Conservation (phyloP, 1,284 basidiomycete species). For the Sporisorium scitamineum region DNA sequence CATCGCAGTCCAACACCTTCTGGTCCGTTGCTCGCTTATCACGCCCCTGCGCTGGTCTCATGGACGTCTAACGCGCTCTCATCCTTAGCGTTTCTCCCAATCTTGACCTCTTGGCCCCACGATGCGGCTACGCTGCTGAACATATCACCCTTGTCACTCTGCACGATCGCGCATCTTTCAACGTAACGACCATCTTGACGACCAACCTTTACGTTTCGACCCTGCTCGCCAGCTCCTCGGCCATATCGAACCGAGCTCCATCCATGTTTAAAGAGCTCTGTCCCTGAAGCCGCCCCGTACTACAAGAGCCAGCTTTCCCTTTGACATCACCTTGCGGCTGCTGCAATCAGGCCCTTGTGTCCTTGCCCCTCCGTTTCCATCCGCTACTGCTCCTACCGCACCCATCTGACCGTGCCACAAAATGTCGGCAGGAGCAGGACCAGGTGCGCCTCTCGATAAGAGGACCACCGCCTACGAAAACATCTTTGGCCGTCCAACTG, state of each 20-base stretch:
- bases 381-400: conserved; percentile 22
- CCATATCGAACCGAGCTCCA: not conserved
- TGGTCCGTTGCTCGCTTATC: not conserved
- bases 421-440: conserved; percentile 49
- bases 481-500: conserved; percentile 65
- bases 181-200: conserved; percentile 8
- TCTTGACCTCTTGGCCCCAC: not conserved
- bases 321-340: not conserved
- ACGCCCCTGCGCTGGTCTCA: not conserved
- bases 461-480: conserved; percentile 65
- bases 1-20: not conserved
- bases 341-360: not conserved
- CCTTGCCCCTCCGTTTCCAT: not conserved
- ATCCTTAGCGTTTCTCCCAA: not conserved
- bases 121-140: conserved; percentile 11
- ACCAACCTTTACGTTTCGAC: not conserved
- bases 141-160: not conserved
- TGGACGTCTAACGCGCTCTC: not conserved
- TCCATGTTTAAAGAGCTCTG: not conserved
- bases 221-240: not conserved
- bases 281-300: not conserved
- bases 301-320: not conserved
- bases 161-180: not conserved
- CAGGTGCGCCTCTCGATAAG: conserved; percentile 57
- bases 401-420: conserved; percentile 8